Evolutionary conservation across 106 monocot genomes (phyloP).

Genomic region (Dactylorhiza incarnata): DNA sequence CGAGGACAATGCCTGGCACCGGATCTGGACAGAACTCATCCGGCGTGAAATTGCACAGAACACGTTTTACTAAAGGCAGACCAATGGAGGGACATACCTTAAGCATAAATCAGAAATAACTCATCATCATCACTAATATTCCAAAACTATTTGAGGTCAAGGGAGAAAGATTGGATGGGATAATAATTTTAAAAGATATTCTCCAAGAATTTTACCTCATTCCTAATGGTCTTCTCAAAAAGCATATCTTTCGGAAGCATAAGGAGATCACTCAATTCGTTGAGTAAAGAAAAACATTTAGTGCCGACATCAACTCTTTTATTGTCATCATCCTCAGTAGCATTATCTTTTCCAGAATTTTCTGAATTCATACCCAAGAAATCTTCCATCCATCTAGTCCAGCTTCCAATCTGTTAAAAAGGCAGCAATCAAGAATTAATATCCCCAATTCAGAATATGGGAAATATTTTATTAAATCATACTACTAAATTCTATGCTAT

Average conservation of each 20-base stretch:
- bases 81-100: slow-evolving; percentile 76
- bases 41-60: slow-evolving; percentile 80
- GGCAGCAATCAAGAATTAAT: not conserved
- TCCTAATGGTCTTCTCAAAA: slow-evolving; percentile 53
- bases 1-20: slow-evolving; percentile 59
- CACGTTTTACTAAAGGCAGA: slow-evolving; percentile 46
- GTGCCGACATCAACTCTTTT: slow-evolving; percentile 14
- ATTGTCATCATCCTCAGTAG: slow-evolving; percentile 8
- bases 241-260: slow-evolving; percentile 97
- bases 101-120: not conserved
- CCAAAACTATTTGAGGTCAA: not conserved
- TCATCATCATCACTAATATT: not conserved
- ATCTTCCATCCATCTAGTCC: slow-evolving; percentile 73
- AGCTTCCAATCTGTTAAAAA: slow-evolving; percentile 62
- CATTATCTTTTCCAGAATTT: slow-evolving; percentile 27
- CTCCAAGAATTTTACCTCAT: slow-evolving; percentile 46
- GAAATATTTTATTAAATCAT: not conserved
- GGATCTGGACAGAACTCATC: slow-evolving; percentile 93
- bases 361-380: slow-evolving; percentile 58
- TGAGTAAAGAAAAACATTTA: slow-evolving; percentile 55
- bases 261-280: slow-evolving; percentile 72
- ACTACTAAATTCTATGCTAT: not conserved
- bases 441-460: not conserved
- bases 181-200: not conserved
- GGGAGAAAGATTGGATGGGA: not conserved